A percentile compares a stretch with the other conserved stretches of the same genome.
phyloP scores from a whole-genome alignment of 2,329 filamentous ascomycete species.

The Fusarium brachygibbosum region DNA sequence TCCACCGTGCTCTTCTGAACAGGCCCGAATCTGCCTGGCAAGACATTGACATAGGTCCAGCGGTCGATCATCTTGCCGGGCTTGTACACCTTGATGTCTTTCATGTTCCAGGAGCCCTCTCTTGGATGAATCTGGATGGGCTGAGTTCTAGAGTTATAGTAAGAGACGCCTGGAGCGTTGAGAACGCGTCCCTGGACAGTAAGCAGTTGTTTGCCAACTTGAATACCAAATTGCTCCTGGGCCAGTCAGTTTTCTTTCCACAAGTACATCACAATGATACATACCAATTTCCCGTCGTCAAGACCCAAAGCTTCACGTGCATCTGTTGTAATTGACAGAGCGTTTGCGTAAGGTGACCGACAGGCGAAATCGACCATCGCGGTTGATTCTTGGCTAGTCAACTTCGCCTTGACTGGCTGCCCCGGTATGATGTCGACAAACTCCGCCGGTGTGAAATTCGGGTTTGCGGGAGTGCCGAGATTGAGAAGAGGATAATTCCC shows the following conservation, averaged over 20 bases:
- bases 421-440: constrained; percentile 73
- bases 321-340: constrained; percentile 70
- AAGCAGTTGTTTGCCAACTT: constrained; percentile 72
- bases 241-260: constrained; percentile 21
- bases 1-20: constrained; percentile 45
- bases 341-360: constrained; percentile 75
- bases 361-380: constrained; percentile 81
- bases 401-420: constrained; percentile 72
- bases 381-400: constrained; percentile 72
- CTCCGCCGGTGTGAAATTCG: constrained; percentile 76
- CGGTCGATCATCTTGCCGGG: constrained; percentile 60
- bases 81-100: constrained; percentile 66
- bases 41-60: constrained; percentile 66
- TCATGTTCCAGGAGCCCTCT: constrained; percentile 80
- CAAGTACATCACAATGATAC: background rate
- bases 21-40: constrained; percentile 6
- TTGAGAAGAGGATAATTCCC: constrained; percentile 73
- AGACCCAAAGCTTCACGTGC: constrained; percentile 72
- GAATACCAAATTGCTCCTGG: constrained; percentile 70
- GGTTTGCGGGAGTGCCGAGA: constrained; percentile 68
- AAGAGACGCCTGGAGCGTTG: constrained; percentile 70
- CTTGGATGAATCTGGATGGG: constrained; percentile 51
- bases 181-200: constrained; percentile 81
- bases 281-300: constrained; percentile 60
- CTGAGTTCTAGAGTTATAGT: constrained; percentile 56